These are phyloP conservation scores for Auriscalpium vulgare DNA, from an alignment of 768 basidiomycete genomes.

Conservation along the genomic window DNA sequence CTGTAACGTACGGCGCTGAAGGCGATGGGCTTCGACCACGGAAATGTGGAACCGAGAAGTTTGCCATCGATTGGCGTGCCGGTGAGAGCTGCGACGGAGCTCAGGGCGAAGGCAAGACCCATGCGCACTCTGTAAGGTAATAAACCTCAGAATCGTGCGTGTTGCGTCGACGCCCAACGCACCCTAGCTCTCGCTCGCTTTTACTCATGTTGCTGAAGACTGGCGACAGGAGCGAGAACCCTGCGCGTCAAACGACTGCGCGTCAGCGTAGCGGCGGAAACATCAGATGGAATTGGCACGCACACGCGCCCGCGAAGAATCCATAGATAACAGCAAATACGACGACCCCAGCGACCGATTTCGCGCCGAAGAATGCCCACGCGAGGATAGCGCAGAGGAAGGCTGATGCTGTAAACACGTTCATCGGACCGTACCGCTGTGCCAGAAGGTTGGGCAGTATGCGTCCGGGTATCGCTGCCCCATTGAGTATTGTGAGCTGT, in stretches of 20 bases:
- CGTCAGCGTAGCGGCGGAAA: background rate
- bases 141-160: background rate
- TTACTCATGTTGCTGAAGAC: background rate
- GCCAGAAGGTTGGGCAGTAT: constrained; percentile 48
- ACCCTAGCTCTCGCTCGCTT: constrained; percentile 1
- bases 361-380: constrained; percentile 30
- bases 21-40: constrained; percentile 15
- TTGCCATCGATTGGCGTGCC: constrained; percentile 21
- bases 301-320: constrained; percentile 37
- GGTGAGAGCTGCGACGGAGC: constrained; percentile 12
- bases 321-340: constrained; percentile 40
- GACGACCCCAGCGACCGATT: constrained; percentile 29
- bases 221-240: constrained; percentile 13
- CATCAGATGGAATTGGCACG: constrained; percentile 1
- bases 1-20: constrained; percentile 15
- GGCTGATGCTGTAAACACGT: constrained; percentile 29
- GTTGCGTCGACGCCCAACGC: background rate
- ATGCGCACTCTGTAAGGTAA: constrained; percentile 19
- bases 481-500: constrained; percentile 48
- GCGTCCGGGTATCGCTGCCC: constrained; percentile 48
- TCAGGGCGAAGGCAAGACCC: constrained; percentile 22
- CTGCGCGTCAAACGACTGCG: constrained; percentile 4
- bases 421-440: constrained; percentile 41
- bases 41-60: constrained; percentile 6
- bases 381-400: constrained; percentile 31